Percentiles rank a stretch among this genome's conserved stretches.
Conservation (phyloP, 73 alveolate genomes). For the Paramecium biaurelia region DNA sequence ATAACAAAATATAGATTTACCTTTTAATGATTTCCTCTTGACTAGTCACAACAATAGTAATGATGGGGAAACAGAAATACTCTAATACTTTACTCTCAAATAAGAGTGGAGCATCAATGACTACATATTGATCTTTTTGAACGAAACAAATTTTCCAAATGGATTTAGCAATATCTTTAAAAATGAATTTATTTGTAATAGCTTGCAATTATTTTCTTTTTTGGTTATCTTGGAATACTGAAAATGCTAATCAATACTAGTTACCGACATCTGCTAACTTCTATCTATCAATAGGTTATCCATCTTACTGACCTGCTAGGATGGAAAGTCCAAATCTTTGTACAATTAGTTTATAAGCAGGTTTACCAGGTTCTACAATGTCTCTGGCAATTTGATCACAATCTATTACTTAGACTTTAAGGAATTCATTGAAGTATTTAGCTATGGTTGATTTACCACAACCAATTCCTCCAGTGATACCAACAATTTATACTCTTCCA, state of each 20-base stretch:
- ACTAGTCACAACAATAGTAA: conserved; percentile 71
- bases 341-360: conserved; percentile 64
- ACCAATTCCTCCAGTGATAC: conserved; percentile 81
- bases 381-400: conserved; percentile 84
- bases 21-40: conserved; percentile 60
- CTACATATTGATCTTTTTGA: conserved; percentile 66
- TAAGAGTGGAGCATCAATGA: conserved; percentile 87
- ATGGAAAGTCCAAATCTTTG: conserved; percentile 73
- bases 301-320: conserved; percentile 36
- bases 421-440: conserved; percentile 60
- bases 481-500: conserved; percentile 45
- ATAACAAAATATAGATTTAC: not conserved
- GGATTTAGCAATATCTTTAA: conserved; percentile 66
- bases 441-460: conserved; percentile 85
- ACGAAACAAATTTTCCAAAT: conserved; percentile 65
- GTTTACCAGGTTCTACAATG: conserved; percentile 68
- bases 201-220: conserved; percentile 65
- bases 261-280: conserved; percentile 70
- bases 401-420: conserved; percentile 73
- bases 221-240: conserved; percentile 65
- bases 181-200: conserved; percentile 71
- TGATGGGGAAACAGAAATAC: conserved; percentile 80
- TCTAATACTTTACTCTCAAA: conserved; percentile 79
- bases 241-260: not conserved
- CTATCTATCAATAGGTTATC: conserved; percentile 73